Conservation (phyloP, 176 grass and related monocot species). For the Eleusine coracana region DNA sequence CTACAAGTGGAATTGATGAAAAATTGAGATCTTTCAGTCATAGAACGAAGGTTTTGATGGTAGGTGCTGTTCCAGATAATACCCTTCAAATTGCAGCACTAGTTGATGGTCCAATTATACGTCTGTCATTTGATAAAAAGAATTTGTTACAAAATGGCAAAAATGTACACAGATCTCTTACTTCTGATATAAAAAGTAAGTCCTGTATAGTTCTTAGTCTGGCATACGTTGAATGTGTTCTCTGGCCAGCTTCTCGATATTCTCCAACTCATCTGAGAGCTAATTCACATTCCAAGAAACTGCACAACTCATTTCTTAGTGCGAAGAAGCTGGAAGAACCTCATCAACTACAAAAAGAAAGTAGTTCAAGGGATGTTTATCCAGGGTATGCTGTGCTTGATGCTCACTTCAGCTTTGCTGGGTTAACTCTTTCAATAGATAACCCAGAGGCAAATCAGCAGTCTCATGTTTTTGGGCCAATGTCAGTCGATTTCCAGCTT, state of each 20-base stretch:
- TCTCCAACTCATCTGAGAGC: conserved; percentile 24
- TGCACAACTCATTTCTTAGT: conserved; percentile 34
- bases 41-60: conserved; percentile 42
- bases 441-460: conserved; percentile 60
- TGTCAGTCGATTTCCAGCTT: conserved; percentile 59
- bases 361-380: conserved; percentile 48
- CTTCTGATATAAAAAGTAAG: conserved; percentile 43
- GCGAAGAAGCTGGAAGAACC: conserved; percentile 30
- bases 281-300: conserved; percentile 50
- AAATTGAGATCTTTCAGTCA: conserved; percentile 46
- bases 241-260: conserved; percentile 57
- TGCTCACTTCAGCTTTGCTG: conserved; percentile 54
- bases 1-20: conserved; percentile 39
- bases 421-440: conserved; percentile 57
- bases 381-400: conserved; percentile 46
- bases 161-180: conserved; percentile 11
- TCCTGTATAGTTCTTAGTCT: conserved; percentile 55
- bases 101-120: conserved; percentile 56
- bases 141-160: conserved; percentile 32
- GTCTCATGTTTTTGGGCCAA: conserved; percentile 65
- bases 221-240: conserved; percentile 54
- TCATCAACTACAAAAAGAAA: conserved; percentile 26
- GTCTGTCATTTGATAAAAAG: conserved; percentile 56
- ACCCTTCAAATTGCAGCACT: conserved; percentile 54
- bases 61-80: conserved; percentile 51